Percentiles rank a stretch among this genome's conserved stretches.
Conservation (phyloP, 2,329 filamentous ascomycete genomes). For the Clonostachys byssicola region DNA sequence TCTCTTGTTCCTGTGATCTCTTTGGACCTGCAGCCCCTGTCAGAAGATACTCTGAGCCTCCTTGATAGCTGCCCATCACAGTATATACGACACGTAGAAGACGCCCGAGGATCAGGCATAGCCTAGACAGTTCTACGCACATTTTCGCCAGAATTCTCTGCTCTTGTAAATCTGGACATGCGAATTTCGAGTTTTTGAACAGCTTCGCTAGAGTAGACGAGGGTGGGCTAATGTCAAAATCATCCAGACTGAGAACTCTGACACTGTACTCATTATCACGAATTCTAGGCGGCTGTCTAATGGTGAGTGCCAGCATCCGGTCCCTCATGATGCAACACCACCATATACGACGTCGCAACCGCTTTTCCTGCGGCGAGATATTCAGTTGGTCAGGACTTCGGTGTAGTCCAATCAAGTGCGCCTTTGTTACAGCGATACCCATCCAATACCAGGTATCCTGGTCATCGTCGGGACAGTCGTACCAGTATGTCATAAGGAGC, state of each 20-base stretch:
- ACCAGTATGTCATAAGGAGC: conserved; percentile 94
- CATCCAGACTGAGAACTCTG: conserved; percentile 77
- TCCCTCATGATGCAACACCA: conserved; percentile 98
- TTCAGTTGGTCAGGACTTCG: conserved; percentile 74
- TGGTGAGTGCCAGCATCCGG: conserved; percentile 84
- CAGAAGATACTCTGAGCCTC: too few species aligned
- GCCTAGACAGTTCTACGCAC: conserved; percentile 74
- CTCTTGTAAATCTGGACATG: too few species aligned
- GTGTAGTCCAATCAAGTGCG: conserved; percentile 89
- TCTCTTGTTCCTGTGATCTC: too few species aligned
- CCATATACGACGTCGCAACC: conserved; percentile 93
- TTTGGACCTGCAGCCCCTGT: too few species aligned
- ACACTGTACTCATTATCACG: conserved; percentile 93
- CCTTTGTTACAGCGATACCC: conserved; percentile 89
- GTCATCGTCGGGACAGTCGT: conserved; percentile 84
- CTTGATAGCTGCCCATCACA: too few species aligned
- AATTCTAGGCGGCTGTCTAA: conserved; percentile 88
- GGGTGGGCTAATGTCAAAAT: conserved; percentile 73
- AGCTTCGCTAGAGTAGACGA: conserved; percentile 39
- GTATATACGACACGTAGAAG: conserved; percentile 29
- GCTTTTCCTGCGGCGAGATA: conserved; percentile 70
- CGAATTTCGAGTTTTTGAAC: too few species aligned
- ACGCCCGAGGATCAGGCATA: conserved; percentile 91
- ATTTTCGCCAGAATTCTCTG: conserved; percentile 29
- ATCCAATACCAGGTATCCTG: conserved; percentile 99